Conservation (phyloP, 345 rosid species). For the Brassica cretica region DNA sequence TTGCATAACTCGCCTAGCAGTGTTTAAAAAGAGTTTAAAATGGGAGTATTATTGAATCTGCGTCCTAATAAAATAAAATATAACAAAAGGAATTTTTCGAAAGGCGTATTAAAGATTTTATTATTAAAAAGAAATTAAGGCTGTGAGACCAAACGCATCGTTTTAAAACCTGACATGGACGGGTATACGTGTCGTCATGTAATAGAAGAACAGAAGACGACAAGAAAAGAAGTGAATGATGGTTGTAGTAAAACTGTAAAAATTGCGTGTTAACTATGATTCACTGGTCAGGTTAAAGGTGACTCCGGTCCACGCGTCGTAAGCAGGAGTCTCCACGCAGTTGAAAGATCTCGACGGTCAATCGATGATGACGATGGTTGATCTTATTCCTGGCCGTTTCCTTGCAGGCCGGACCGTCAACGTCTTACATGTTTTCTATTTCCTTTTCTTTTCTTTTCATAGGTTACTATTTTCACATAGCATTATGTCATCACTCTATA, state of each 20-base stretch:
- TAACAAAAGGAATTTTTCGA: constrained; percentile 34
- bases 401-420: constrained; percentile 37
- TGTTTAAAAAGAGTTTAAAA: background rate
- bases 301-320: constrained; percentile 11
- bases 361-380: constrained; percentile 28
- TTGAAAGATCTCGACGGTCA: constrained; percentile 19
- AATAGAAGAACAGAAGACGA: constrained; percentile 18
- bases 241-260: background rate
- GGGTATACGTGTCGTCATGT: constrained; percentile 8
- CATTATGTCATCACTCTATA: background rate
- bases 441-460: background rate
- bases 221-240: constrained; percentile 28
- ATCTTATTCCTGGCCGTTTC: constrained; percentile 24
- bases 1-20: constrained; percentile 13
- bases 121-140: background rate
- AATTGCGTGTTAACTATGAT: background rate
- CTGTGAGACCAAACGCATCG: constrained; percentile 22
- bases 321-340: background rate
- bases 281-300: background rate
- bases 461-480: background rate
- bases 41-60: background rate
- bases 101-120: constrained; percentile 1
- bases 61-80: constrained; percentile 1
- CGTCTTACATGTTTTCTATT: constrained; percentile 14
- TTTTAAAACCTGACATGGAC: constrained; percentile 14